Conservation (phyloP, 1,139 yeast species). For the Blastobotrys serpentis region DNA sequence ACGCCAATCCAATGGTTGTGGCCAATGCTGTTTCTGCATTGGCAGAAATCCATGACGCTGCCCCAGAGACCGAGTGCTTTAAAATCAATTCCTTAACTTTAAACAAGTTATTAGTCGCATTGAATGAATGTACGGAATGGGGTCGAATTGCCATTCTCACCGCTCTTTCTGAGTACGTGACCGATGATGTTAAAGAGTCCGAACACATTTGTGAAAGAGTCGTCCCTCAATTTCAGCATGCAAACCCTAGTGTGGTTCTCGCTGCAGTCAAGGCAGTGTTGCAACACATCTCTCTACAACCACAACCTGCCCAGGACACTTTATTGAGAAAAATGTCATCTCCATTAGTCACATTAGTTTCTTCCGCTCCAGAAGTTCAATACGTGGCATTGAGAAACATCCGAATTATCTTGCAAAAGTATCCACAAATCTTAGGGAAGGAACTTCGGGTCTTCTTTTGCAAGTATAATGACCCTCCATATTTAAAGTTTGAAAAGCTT, state of each 20-base stretch:
- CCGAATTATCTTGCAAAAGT: slow-evolving; percentile 82
- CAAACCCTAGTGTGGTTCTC: slow-evolving; percentile 91
- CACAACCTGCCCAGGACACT: slow-evolving; percentile 45
- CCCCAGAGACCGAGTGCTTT: slow-evolving; percentile 52
- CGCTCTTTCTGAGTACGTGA: slow-evolving; percentile 67
- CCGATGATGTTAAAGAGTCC: slow-evolving; percentile 62
- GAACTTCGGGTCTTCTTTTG: slow-evolving; percentile 90
- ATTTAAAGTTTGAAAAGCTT: slow-evolving; percentile 86
- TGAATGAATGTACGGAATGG: slow-evolving; percentile 99
- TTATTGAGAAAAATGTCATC: slow-evolving; percentile 78
- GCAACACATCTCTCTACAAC: slow-evolving; percentile 61
- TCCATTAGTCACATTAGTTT: slow-evolving; percentile 84
- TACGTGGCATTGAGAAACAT: slow-evolving; percentile 92
- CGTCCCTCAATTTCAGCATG: slow-evolving; percentile 95
- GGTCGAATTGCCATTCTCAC: slow-evolving; percentile 89
- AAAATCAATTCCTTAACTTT: slow-evolving; percentile 48
- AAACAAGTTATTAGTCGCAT: slow-evolving; percentile 69
- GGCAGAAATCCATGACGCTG: slow-evolving; percentile 74
- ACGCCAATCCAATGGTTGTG: slow-evolving; percentile 89
- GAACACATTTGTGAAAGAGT: slow-evolving; percentile 86
- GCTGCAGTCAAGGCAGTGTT: slow-evolving; percentile 81
- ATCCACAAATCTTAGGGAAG: slow-evolving; percentile 73
- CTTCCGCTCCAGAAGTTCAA: slow-evolving; percentile 91
- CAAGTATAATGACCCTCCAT: slow-evolving; percentile 91
- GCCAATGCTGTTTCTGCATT: slow-evolving; percentile 90